Evolutionary conservation across 2,329 filamentous ascomycete genomes (phyloP), one percentile per base, ranked within the genome.

Genomic region (Aspergillus quadricinctus): DNA sequence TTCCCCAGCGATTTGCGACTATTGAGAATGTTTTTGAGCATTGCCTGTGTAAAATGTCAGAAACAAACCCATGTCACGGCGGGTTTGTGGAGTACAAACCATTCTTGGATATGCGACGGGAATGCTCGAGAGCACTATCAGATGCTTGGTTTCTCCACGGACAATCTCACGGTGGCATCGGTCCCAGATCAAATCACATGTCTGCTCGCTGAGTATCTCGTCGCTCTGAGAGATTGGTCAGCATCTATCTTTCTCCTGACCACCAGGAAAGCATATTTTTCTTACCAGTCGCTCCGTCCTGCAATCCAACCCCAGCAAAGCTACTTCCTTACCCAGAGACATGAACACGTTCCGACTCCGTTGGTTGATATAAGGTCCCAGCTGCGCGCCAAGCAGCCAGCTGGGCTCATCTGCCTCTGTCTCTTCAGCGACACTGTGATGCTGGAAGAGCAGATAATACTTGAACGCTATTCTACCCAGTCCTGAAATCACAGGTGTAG

Each of bases 391-490:
- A 3, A 97, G 76, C 19, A 95, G 77, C 94, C 94, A 97, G 69
- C 91, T 97, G 2, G 93, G 90, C 72, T 99, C 95, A 2, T 89
- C 84, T 37, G 82, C 80, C 63, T 95, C 87, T 0, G 87, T 91
- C 76, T 99, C 94, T 48, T 87, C 84, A 0, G 85, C 77, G 3
- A 96, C 80, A 63, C 89, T 96, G 72, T 99, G 95, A 65, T 99
- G 94, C 72, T 99, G 94, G 77, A 99, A 99, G 8, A 99, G 82
- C 86, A 99, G 88, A 68, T 99, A 99, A 75, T 97, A 99, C 72
- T 99, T 99, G 83, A 94, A 97, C 0, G 93, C 93, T 50, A 97
- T 86, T 40, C 88, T 89, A 2, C 94, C 95, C 8, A 99, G 75
- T 0, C 95, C 94, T 2, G 87, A 88, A 70, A 99, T 96, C 0